These are phyloP conservation scores for Trichaptum fuscoviolaceum DNA, from an alignment of 768 basidiomycete species.

Conservation along the genomic window DNA sequence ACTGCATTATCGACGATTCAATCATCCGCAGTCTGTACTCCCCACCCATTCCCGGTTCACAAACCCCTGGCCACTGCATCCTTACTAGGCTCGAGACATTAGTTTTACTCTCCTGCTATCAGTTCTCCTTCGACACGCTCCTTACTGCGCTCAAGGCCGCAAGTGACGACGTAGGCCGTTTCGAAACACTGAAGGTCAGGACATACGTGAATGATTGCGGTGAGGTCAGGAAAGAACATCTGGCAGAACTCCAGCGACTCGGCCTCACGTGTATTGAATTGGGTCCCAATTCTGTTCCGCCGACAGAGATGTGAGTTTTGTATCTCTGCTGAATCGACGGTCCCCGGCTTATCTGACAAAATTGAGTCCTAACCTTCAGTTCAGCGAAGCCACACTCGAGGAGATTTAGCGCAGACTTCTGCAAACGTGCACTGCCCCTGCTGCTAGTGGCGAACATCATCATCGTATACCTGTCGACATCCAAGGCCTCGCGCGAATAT, in stretches of 20 bases:
- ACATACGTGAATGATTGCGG: background rate
- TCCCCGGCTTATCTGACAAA: background rate
- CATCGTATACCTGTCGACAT: background rate
- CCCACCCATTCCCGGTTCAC: background rate
- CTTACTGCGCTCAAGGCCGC: background rate
- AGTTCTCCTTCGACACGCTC: background rate
- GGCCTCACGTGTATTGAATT: background rate
- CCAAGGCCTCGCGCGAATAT: background rate
- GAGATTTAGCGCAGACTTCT: background rate
- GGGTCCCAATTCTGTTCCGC: background rate
- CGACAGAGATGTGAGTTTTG: background rate
- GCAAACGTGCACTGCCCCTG: background rate
- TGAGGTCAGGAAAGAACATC: background rate
- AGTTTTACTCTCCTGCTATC: background rate
- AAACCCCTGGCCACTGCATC: background rate
- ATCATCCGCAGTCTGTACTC: background rate
- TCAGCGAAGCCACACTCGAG: background rate
- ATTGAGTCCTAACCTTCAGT: background rate
- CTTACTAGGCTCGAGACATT: background rate
- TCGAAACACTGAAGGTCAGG: background rate
- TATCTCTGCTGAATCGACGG: background rate
- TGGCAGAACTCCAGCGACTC: background rate
- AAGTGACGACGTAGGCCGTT: background rate
- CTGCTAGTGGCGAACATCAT: background rate
- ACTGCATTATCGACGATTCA: constrained; percentile 1